Evolutionary conservation across 768 basidiomycete species (phyloP).

Genomic region (Phylloporus sp.): DNA sequence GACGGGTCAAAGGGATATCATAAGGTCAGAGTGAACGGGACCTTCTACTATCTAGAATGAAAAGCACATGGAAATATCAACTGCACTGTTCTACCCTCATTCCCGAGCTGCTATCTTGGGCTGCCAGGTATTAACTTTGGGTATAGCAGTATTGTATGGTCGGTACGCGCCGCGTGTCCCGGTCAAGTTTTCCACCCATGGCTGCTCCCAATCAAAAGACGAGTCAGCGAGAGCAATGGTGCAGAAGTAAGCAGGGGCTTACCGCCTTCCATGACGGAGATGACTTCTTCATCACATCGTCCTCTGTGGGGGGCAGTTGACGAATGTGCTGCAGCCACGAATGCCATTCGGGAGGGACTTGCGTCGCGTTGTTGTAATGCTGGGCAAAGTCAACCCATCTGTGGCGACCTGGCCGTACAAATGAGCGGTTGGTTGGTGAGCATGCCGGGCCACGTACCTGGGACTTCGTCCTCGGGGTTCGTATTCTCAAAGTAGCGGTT

Average conservation of each 20-base stretch:
- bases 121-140: conserved; percentile 83
- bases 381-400: conserved; percentile 95
- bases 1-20: no score
- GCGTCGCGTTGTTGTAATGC: conserved; percentile 88
- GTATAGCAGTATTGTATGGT: conserved; percentile 80
- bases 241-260: conserved; percentile 31
- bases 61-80: not conserved
- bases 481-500: conserved; percentile 94
- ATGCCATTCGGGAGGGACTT: conserved; percentile 97
- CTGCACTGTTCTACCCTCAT: not conserved
- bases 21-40: no score
- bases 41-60: no score
- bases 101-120: conserved; percentile 61
- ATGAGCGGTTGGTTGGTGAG: not conserved
- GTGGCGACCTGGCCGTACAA: conserved; percentile 67
- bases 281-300: conserved; percentile 62
- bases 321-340: conserved; percentile 93
- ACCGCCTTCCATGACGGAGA: conserved; percentile 85
- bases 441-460: conserved; percentile 49
- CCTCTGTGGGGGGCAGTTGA: conserved; percentile 71
- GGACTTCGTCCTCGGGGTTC: conserved; percentile 82
- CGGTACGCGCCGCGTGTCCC: conserved; percentile 90
- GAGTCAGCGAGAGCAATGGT: not conserved
- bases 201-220: conserved; percentile 39
- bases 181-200: conserved; percentile 84